phyloP scores from a whole-genome alignment of 1,284 basidiomycete species.

The Boletellus deceptivus region DNA sequence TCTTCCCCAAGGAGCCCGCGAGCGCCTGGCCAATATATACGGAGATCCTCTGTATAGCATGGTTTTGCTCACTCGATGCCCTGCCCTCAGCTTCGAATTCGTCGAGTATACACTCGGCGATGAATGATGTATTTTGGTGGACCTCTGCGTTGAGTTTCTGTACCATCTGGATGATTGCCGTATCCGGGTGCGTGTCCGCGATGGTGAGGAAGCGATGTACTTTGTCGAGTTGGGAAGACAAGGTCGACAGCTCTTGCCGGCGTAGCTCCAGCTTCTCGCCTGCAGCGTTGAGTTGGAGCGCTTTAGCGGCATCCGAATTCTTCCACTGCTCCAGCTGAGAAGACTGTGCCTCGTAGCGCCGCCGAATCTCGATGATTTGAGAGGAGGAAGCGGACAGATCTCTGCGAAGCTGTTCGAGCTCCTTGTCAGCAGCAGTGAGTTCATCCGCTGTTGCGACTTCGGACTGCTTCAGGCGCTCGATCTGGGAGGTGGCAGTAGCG shows the following conservation, averaged over 20 bases:
- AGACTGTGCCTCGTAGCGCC: not conserved
- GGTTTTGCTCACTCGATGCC: not conserved
- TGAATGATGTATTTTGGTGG: slow-evolving; percentile 4
- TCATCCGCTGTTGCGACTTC: no score
- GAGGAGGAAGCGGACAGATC: no score
- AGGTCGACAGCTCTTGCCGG: not conserved
- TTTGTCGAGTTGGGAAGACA: not conserved
- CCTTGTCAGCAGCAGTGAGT: no score
- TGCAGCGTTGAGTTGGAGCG: not conserved
- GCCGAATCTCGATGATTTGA: no score
- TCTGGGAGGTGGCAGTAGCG: no score
- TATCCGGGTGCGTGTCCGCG: slow-evolving; percentile 8
- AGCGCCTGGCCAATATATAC: slow-evolving; percentile 1
- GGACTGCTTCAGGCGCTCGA: no score
- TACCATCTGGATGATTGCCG: slow-evolving; percentile 2
- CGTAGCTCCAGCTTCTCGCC: slow-evolving; percentile 1
- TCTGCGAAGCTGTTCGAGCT: no score
- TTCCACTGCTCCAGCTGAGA: slow-evolving; percentile 4
- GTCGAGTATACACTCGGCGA: slow-evolving; percentile 8
- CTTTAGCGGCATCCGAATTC: not conserved
- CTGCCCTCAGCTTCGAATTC: not conserved
- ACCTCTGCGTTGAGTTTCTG: slow-evolving; percentile 12
- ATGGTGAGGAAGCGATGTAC: slow-evolving; percentile 6
- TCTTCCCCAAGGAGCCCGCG: not conserved
- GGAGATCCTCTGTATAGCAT: not conserved